Evolutionary conservation across 2,329 filamentous ascomycete species (phyloP), one percentile per base, ranked within the genome.

Genomic region (Plenodomus tracheiphilus): DNA sequence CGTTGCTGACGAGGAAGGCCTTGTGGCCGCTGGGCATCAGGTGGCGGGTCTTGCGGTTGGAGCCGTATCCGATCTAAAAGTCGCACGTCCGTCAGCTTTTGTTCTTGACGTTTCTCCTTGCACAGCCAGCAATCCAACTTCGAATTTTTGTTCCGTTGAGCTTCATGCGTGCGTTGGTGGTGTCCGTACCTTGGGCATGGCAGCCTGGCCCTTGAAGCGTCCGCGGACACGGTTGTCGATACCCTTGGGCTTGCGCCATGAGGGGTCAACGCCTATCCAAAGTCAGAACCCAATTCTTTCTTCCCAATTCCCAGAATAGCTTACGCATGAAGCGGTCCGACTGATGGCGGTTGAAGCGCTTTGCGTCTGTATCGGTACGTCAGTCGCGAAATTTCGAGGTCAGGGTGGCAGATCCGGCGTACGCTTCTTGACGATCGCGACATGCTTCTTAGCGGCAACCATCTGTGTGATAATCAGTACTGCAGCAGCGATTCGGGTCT

Each of bases 341-440:
- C 87, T 99, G 94, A 83, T 99, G 94, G 78, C 94, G 89, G 81
- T 85, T 86, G 88, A 97, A 99, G 82, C 83, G 85, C 85, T 92
- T 91, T 75, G 88, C 91, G 85, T 87, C 91, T 95, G 72, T 75
- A 62, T 67, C 67, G 53, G 50, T 52, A 50, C 58, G 67, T 73
- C 64, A 72, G 68, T 68, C 60, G 48, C 52, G 61, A 57, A 62
- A 59, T 59, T 62, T 66, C 56, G 51, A 54, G 19, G 40, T 58
- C 51, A 53, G 36, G 37, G 56, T 54, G 52, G 54, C 47, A 43
- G 62, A 46, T 48, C 41, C 53, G 53, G 91, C 91, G 76, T 93
- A 96, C 91, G 91, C 91, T 99, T 99, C 91, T 99, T 99, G 77
- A 99, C 90, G 85, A 99, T 99, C 75, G 92, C 88, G 77, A 97